These are phyloP conservation scores for Phytophthora brassicae DNA, from an alignment of 352 stramenopile species.

Conservation along the genomic window DNA sequence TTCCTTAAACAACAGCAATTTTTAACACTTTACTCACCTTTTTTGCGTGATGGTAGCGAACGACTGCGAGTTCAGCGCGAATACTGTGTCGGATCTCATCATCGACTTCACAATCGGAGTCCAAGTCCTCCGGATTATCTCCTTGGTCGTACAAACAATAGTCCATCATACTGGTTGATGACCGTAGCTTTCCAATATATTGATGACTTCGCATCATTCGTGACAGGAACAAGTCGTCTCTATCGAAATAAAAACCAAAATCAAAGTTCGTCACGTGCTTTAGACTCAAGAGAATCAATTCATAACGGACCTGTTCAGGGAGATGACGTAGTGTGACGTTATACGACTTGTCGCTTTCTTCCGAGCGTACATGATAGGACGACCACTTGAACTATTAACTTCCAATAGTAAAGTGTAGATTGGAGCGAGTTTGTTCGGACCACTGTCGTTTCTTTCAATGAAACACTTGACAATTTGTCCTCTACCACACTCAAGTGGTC, in stretches of 20 bases:
- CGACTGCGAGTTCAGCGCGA: conserved; percentile 67
- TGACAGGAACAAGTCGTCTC: conserved; percentile 79
- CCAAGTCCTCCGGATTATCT: conserved; percentile 83
- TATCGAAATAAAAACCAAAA: conserved; percentile 13
- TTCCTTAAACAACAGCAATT: no score
- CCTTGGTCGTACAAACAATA: conserved; percentile 86
- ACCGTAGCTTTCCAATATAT: conserved; percentile 87
- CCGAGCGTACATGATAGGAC: conserved; percentile 80
- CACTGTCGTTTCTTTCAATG: conserved; percentile 83
- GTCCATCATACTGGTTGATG: conserved; percentile 80
- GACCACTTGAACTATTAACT: conserved; percentile 83
- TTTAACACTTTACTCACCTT: conserved; percentile 39
- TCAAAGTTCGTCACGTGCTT: neutral
- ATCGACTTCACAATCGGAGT: conserved; percentile 80
- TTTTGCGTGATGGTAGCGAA: conserved; percentile 73
- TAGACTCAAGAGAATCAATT: neutral
- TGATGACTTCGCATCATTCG: conserved; percentile 82
- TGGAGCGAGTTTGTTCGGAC: conserved; percentile 77
- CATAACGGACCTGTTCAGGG: conserved; percentile 61
- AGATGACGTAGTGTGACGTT: conserved; percentile 88
- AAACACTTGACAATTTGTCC: conserved; percentile 88
- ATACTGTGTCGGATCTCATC: conserved; percentile 78
- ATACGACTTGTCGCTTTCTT: conserved; percentile 78
- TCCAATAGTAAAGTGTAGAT: conserved; percentile 85
- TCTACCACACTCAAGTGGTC: conserved; percentile 71